Conservation (phyloP, 1,284 basidiomycete genomes). For the Sanghuangporus sanghuang region DNA sequence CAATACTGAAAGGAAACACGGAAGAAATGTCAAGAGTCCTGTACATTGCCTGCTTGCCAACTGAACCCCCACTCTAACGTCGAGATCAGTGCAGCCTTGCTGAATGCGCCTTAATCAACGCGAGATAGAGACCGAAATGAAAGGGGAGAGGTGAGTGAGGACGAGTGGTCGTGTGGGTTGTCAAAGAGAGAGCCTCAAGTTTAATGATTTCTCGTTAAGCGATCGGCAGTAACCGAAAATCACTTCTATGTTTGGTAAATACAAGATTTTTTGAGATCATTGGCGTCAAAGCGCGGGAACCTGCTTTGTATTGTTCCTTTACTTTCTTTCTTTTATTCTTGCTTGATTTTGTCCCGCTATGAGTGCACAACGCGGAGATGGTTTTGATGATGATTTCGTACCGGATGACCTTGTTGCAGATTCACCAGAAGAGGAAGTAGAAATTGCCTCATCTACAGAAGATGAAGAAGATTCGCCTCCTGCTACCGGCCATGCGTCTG, state of each 20-base stretch:
- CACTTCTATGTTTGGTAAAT: not conserved
- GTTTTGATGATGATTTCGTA: constrained; percentile 76
- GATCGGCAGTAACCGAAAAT: not conserved
- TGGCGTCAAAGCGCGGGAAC: not conserved
- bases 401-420: constrained; percentile 63
- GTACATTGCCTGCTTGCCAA: constrained; percentile 6
- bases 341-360: not conserved
- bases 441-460: constrained; percentile 35
- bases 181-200: not conserved
- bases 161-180: not conserved
- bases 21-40: constrained; percentile 3
- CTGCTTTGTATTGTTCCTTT: not conserved
- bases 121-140: not conserved
- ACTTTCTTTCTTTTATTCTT: not conserved
- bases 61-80: not conserved
- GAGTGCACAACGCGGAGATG: constrained; percentile 47
- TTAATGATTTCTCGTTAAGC: not conserved
- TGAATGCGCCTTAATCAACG: not conserved
- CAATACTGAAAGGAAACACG: not conserved
- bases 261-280: not conserved
- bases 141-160: not conserved
- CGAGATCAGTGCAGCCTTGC: not conserved
- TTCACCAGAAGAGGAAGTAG: constrained; percentile 48
- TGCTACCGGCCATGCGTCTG: constrained; percentile 24
- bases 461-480: constrained; percentile 30